phyloP scores from a whole-genome alignment of 495 filamentous ascomycete species.

The Beverwykella pulmonaria region DNA sequence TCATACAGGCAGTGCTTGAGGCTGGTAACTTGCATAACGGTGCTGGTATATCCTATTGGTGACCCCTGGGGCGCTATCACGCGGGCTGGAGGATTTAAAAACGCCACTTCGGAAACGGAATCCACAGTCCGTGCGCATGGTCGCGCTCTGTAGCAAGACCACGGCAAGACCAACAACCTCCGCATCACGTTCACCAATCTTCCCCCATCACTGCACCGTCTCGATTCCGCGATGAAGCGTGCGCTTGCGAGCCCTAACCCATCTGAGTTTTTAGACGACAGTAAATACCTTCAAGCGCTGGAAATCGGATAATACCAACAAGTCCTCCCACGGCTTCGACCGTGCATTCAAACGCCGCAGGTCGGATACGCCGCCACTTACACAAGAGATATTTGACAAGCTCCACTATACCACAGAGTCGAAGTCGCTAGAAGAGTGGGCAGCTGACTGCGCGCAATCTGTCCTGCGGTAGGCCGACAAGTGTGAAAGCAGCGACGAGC shows the following conservation, averaged over 20 bases:
- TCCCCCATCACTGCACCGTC: constrained; percentile 2
- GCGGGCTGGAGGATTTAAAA: too few relatives aligned
- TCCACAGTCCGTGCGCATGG: not conserved
- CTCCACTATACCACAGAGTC: constrained; percentile 2
- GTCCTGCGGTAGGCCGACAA: not conserved
- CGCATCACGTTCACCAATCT: constrained; percentile 3
- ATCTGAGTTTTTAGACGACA: not conserved
- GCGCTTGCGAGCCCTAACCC: not conserved
- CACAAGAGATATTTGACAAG: constrained; percentile 1
- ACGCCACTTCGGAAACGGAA: constrained; percentile 4
- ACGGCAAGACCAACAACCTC: constrained; percentile 6
- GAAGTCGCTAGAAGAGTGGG: constrained; percentile 10
- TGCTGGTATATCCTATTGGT: too few relatives aligned
- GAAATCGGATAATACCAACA: not conserved
- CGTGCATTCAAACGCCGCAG: constrained; percentile 10
- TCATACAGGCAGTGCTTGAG: too few relatives aligned
- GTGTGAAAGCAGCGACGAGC: not conserved
- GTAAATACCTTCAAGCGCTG: constrained; percentile 6
- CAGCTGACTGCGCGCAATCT: not conserved
- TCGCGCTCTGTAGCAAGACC: not conserved
- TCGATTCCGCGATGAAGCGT: constrained; percentile 6
- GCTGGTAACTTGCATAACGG: too few relatives aligned
- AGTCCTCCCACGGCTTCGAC: constrained; percentile 3
- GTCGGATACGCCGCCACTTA: constrained; percentile 11
- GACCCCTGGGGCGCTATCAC: too few relatives aligned